Conservation (phyloP, 257 asterid species). For the Ehretia macrophylla region DNA sequence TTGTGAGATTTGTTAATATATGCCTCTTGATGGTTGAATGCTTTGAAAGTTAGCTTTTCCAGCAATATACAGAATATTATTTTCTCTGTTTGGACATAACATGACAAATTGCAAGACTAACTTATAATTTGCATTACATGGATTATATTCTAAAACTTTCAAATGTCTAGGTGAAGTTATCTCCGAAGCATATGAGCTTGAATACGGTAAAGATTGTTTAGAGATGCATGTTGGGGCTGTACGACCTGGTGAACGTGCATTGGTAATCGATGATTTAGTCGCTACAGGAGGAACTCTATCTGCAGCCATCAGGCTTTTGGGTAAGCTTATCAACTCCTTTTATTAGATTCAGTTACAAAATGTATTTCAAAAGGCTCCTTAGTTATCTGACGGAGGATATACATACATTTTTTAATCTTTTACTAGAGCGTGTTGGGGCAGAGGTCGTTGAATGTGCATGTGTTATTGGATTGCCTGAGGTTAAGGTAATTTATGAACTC, state of each 20-base stretch:
- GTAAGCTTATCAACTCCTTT: conserved; percentile 25
- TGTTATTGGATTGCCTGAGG: conserved; percentile 71
- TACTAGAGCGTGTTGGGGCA: conserved; percentile 58
- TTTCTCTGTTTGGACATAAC: too few species aligned
- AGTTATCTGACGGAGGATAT: background rate
- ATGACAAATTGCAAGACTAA: too few species aligned
- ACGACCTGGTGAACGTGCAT: conserved; percentile 55
- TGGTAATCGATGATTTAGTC: conserved; percentile 74
- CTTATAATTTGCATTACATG: too few species aligned
- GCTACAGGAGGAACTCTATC: conserved; percentile 90
- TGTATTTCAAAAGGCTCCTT: background rate
- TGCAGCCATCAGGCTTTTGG: conserved; percentile 76
- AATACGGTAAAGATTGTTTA: conserved; percentile 72
- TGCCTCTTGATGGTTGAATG: too few species aligned
- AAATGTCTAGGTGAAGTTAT: conserved; percentile 52
- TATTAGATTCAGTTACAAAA: background rate
- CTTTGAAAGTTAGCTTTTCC: too few species aligned
- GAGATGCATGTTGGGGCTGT: conserved; percentile 85
- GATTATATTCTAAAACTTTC: background rate
- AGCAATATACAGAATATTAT: too few species aligned
- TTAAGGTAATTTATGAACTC: conserved; percentile 39
- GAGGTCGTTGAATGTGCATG: conserved; percentile 79
- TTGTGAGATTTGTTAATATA: too few species aligned
- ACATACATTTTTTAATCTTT: background rate
- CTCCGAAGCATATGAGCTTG: conserved; percentile 66